Base-by-base conservation (phyloP, 78 protist species). In the Monocercomonoides exilis region DNA sequence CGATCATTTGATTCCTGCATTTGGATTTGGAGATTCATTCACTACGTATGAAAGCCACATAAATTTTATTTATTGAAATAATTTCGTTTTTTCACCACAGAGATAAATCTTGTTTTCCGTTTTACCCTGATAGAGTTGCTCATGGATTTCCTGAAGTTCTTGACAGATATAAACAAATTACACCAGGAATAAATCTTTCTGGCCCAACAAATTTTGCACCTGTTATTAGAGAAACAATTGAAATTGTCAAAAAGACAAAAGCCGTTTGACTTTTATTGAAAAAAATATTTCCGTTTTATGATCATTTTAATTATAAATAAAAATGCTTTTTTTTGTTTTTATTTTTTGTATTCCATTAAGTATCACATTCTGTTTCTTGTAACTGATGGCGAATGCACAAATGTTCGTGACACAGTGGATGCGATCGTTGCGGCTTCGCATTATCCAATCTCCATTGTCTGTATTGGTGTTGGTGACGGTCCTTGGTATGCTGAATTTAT, bases 371-470 rank as follows among this genome's bases (percentile, higher is more conserved):
- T 45, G 1, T 33, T 85, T 35, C 46, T 85, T 80, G 80, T 85
- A n/a, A 87, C 42, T 2, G 38, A 2, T n/a, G n/a, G n/a, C n/a
- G n/a, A n/a, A n/a, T n/a, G n/a, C n/a, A n/a, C n/a, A n/a, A n/a
- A n/a, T n/a, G n/a, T n/a, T n/a, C n/a, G n/a, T 2, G 77, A 5
- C n/a, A 46, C 90, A n/a, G 3, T 3, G 5, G 43, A 1, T 46
- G 91, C 91, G 1, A 89, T 89, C 84, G 54, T 54, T 5, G 88
- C 44, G 88, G 91, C 91, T 2, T 70, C 87, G n/a, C 3, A 86
- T 3, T 87, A 85, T 77, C 91, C 91, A 11, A 46, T 89, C 0
- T 44, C 82, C 77, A 89, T 89, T 34, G 80, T 89, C 63, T 1
- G 2, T 21, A 1, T 86, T 6, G 88, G 91, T 0, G 87, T 89